Evolutionary conservation across 164 flowering plant genomes (phyloP).

Genomic region (Stephania japonica): DNA sequence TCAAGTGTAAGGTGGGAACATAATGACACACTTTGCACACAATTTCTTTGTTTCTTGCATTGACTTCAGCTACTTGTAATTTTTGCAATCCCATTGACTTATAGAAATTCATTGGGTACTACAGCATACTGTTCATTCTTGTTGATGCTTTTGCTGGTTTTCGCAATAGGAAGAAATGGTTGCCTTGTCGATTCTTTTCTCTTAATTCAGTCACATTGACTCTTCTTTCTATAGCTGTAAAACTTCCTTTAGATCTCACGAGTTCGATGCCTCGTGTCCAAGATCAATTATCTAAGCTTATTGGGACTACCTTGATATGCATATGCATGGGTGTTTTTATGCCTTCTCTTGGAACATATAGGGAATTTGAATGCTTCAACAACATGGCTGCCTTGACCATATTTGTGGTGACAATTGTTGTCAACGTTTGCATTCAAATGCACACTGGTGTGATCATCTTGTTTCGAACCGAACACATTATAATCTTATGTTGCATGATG

Average conservation of each 20-base stretch:
- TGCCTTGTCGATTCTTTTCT: constrained; percentile 11
- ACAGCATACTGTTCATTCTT: background rate
- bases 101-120: too few relatives aligned
- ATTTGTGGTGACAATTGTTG: constrained; percentile 1
- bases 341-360: constrained; percentile 11
- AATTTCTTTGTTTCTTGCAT: too few relatives aligned
- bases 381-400: constrained; percentile 13
- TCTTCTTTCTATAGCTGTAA: constrained; percentile 11
- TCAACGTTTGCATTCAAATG: constrained; percentile 12
- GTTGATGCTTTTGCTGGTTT: background rate
- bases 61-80: too few relatives aligned
- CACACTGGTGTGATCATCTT: constrained; percentile 6
- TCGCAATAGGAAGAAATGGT: constrained; percentile 2
- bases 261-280: constrained; percentile 7
- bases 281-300: constrained; percentile 16
- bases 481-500: constrained; percentile 8
- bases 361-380: background rate
- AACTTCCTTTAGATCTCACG: constrained; percentile 14
- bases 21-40: too few relatives aligned
- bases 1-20: too few relatives aligned
- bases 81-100: too few relatives aligned
- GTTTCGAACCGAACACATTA: constrained; percentile 7
- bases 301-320: constrained; percentile 5
- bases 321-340: constrained; percentile 9
- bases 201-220: constrained; percentile 11